These are phyloP conservation scores for Aspergillus sp. DNA, from an alignment of 2,329 filamentous ascomycete genomes.

Conservation along the genomic window DNA sequence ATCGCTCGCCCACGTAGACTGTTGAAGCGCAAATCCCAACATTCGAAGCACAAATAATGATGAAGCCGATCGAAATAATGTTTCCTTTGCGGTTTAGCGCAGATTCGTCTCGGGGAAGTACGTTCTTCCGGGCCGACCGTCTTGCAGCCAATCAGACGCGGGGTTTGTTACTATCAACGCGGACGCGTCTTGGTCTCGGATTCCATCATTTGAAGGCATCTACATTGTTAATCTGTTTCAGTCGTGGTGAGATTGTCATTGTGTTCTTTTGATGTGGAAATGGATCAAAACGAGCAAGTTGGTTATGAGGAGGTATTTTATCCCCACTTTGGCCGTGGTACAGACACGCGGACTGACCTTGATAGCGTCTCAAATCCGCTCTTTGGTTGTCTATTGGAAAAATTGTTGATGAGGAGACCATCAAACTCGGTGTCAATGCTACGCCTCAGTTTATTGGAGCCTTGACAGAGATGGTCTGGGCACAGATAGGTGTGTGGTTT, in stretches of 20 bases:
- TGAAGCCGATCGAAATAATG: not conserved
- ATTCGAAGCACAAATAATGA: too few species aligned
- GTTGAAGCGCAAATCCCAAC: too few species aligned
- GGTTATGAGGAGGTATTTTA: slow-evolving; percentile 30
- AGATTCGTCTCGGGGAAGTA: slow-evolving; percentile 1
- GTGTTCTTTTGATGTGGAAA: slow-evolving; percentile 6
- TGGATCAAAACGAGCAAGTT: slow-evolving; percentile 25
- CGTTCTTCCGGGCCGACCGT: slow-evolving; percentile 1
- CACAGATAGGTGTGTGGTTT: slow-evolving; percentile 65
- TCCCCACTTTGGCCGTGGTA: not conserved
- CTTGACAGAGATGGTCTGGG: slow-evolving; percentile 80
- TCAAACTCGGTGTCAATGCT: slow-evolving; percentile 71
- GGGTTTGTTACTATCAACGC: not conserved
- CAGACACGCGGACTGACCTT: not conserved
- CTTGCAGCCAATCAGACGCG: slow-evolving; percentile 7
- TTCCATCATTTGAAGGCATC: not conserved
- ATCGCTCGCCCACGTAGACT: too few species aligned
- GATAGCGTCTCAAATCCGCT: slow-evolving; percentile 73
- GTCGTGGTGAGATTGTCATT: not conserved
- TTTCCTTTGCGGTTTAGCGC: slow-evolving; percentile 10
- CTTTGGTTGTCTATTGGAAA: slow-evolving; percentile 81
- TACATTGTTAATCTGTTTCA: slow-evolving; percentile 8
- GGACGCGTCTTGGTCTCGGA: not conserved
- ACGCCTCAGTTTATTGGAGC: slow-evolving; percentile 88
- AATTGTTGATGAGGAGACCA: slow-evolving; percentile 80